These are phyloP conservation scores for Articulospora tetracladia DNA, from an alignment of 495 filamentous ascomycete genomes.

Conservation along the genomic window DNA sequence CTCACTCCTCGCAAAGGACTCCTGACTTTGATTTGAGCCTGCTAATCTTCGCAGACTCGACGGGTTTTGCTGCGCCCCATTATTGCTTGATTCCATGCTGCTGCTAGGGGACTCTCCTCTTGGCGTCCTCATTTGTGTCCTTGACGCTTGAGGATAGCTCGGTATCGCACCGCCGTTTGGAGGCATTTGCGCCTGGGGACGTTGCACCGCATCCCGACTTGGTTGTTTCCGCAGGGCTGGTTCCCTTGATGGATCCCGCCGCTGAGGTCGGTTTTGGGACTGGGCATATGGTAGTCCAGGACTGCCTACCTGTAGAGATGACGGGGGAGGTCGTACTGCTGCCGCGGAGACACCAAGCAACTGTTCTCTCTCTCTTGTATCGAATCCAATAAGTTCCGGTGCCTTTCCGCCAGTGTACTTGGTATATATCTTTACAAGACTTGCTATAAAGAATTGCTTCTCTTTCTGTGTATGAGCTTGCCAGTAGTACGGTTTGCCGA, in stretches of 20 bases:
- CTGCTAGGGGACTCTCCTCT: slow-evolving; percentile 35
- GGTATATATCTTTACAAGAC: slow-evolving; percentile 87
- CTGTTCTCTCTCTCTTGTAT: slow-evolving; percentile 65
- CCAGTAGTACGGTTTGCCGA: slow-evolving; percentile 97
- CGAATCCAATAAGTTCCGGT: slow-evolving; percentile 79
- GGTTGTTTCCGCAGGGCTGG: slow-evolving; percentile 36
- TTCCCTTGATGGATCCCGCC: slow-evolving; percentile 40
- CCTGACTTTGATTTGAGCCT: slow-evolving; percentile 50
- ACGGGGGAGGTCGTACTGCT: slow-evolving; percentile 3
- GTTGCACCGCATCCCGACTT: slow-evolving; percentile 44
- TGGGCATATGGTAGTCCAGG: slow-evolving; percentile 11
- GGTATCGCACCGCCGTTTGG: not conserved
- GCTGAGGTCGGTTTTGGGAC: slow-evolving; percentile 27
- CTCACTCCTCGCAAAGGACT: slow-evolving; percentile 49
- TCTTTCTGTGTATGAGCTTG: slow-evolving; percentile 86
- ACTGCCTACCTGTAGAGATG: slow-evolving; percentile 4
- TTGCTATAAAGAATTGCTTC: slow-evolving; percentile 97
- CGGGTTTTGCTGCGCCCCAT: slow-evolving; percentile 33
- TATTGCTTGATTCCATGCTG: slow-evolving; percentile 40
- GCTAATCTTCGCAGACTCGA: slow-evolving; percentile 41
- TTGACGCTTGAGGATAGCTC: slow-evolving; percentile 22
- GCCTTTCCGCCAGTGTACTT: slow-evolving; percentile 90
- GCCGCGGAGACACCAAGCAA: slow-evolving; percentile 16
- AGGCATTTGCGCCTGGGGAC: slow-evolving; percentile 26
- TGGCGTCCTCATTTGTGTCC: slow-evolving; percentile 24